Evolutionary conservation across 805 yeast genomes (phyloP).

Genomic region (Metschnikowia lachancei): DNA sequence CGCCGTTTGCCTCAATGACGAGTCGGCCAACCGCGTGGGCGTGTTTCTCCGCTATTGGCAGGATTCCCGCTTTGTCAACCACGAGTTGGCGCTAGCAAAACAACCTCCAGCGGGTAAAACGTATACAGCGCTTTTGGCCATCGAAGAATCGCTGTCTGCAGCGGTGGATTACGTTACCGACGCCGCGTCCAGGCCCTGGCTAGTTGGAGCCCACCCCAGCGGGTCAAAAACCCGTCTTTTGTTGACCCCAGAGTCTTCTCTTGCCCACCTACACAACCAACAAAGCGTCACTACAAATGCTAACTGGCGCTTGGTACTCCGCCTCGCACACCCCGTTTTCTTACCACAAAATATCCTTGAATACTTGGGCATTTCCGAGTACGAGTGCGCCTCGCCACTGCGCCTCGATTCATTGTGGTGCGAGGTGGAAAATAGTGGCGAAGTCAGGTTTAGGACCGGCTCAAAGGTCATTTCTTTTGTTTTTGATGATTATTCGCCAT

Average conservation of each 20-base stretch:
- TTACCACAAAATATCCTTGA: conserved; percentile 32
- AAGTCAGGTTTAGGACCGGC: conserved; percentile 3
- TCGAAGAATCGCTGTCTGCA: conserved; percentile 15
- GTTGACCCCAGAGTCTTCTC: conserved; percentile 19
- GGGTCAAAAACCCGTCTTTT: conserved; percentile 18
- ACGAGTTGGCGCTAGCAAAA: conserved; percentile 15
- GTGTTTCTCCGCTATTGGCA: conserved; percentile 38
- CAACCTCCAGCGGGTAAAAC: conserved; percentile 11
- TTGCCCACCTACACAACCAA: conserved; percentile 3
- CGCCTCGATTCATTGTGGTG: background rate
- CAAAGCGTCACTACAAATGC: conserved; percentile 5
- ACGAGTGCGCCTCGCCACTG: background rate
- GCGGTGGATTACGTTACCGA: conserved; percentile 24
- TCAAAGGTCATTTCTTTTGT: conserved; percentile 4
- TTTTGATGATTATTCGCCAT: conserved; percentile 16
- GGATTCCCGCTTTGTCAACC: conserved; percentile 30
- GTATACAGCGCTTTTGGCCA: conserved; percentile 24
- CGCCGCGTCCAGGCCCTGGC: conserved; percentile 24
- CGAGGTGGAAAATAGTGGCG: conserved; percentile 1
- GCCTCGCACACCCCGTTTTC: conserved; percentile 25
- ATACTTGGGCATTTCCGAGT: conserved; percentile 26
- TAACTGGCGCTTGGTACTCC: conserved; percentile 29
- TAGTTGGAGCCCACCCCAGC: conserved; percentile 7
- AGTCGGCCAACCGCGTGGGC: conserved; percentile 26
- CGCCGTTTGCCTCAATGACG: conserved; percentile 27